Evolutionary conservation across 2,329 filamentous ascomycete genomes (phyloP).

Genomic region (Beauveria pseudobassiana): DNA sequence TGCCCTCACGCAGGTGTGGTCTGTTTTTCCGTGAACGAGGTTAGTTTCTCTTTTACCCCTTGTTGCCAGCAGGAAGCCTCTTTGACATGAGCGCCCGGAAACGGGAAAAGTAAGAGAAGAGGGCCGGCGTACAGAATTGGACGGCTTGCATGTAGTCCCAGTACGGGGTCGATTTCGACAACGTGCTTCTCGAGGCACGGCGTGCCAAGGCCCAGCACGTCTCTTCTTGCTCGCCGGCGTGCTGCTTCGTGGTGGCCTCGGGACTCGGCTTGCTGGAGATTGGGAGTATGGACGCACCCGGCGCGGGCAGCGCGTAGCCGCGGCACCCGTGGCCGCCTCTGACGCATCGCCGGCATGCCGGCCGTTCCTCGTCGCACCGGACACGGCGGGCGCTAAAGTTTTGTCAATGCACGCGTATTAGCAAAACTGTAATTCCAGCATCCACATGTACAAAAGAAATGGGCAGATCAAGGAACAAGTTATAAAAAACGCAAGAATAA

Average conservation of each 20-base stretch:
- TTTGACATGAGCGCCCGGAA: too few relatives aligned
- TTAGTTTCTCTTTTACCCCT: too few relatives aligned
- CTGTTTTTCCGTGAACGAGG: background rate
- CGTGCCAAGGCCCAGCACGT: background rate
- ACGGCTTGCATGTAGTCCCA: background rate
- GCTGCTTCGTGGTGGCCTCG: background rate
- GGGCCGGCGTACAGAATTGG: background rate
- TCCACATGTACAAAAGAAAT: too few relatives aligned
- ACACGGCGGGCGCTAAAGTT: background rate
- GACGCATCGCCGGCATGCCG: background rate
- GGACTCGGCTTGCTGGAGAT: background rate
- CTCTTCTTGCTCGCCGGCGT: background rate
- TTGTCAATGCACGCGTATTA: background rate
- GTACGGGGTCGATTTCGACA: background rate
- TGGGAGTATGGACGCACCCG: background rate
- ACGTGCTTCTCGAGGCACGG: background rate
- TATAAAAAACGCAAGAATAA: too few relatives aligned
- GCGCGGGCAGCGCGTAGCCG: background rate
- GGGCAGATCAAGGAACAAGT: background rate
- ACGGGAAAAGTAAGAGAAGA: background rate
- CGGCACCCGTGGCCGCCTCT: background rate
- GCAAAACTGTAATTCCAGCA: too few relatives aligned
- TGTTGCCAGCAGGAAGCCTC: too few relatives aligned
- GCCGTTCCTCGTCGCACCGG: background rate
- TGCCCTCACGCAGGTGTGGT: background rate